These are phyloP conservation scores for Cercis canadensis DNA, from an alignment of 306 rosid genomes.

Conservation along the genomic window DNA sequence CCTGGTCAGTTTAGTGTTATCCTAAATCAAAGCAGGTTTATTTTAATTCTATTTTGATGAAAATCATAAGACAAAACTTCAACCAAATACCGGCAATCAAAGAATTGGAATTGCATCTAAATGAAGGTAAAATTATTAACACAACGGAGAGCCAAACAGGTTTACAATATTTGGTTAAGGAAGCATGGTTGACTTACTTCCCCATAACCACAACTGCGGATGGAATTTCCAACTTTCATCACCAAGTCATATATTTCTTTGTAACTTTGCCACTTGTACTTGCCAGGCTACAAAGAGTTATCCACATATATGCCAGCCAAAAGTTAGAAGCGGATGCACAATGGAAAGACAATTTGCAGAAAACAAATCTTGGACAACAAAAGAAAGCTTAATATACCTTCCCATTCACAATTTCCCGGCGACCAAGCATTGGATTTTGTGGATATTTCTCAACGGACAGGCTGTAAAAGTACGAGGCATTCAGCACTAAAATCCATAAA, in stretches of 20 bases:
- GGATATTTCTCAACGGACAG: slow-evolving; percentile 83
- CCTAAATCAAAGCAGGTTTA: too few relatives aligned
- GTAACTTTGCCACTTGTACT: slow-evolving; percentile 80
- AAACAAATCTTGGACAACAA: not conserved
- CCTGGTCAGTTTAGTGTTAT: not conserved
- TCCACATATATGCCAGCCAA: slow-evolving; percentile 28
- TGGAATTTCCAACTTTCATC: slow-evolving; percentile 79
- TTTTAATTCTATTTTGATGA: too few relatives aligned
- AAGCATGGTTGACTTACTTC: slow-evolving; percentile 57
- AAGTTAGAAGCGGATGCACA: slow-evolving; percentile 14
- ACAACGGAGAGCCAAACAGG: slow-evolving; percentile 3
- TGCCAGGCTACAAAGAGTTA: slow-evolving; percentile 62
- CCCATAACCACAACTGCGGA: slow-evolving; percentile 68
- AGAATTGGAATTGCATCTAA: slow-evolving; percentile 4
- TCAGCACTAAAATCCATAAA: slow-evolving; percentile 25
- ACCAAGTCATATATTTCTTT: slow-evolving; percentile 76
- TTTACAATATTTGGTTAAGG: slow-evolving; percentile 11
- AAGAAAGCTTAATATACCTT: slow-evolving; percentile 50
- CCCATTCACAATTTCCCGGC: slow-evolving; percentile 67
- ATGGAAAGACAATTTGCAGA: slow-evolving; percentile 17
- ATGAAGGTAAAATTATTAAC: slow-evolving; percentile 5
- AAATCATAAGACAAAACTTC: not conserved
- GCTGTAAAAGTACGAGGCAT: slow-evolving; percentile 47
- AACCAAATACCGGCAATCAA: slow-evolving; percentile 14
- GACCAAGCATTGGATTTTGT: slow-evolving; percentile 77